Evolutionary conservation across 179 eudicot genomes (phyloP).

Genomic region (Beta macrorhiza): DNA sequence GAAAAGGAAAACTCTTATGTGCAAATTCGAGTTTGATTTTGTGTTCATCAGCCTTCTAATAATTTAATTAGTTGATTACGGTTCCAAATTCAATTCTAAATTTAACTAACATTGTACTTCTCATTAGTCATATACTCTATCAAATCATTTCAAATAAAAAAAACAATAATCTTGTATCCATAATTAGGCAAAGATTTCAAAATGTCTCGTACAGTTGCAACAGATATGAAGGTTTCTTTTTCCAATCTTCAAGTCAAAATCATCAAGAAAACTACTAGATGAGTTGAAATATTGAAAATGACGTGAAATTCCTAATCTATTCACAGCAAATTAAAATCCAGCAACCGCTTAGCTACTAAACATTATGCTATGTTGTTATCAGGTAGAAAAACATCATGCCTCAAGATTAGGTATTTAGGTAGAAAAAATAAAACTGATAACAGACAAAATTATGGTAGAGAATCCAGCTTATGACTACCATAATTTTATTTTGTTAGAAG

Average conservation of each 20-base stretch:
- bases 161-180: not conserved
- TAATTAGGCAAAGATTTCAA: not conserved
- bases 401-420: conserved; percentile 20
- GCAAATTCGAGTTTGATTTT: too few species aligned
- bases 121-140: too few species aligned
- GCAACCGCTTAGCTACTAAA: too few species aligned
- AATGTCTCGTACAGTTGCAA: not conserved
- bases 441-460: conserved; percentile 26
- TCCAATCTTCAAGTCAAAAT: not conserved
- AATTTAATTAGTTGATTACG: not conserved
- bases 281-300: not conserved
- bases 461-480: conserved; percentile 6
- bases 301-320: not conserved
- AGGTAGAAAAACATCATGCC: not conserved
- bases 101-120: too few species aligned
- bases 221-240: not conserved
- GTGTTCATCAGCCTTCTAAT: not conserved
- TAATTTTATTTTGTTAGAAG: not conserved
- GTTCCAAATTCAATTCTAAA: not conserved
- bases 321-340: not conserved
- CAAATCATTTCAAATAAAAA: too few species aligned
- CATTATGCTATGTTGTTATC: not conserved
- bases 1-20: too few species aligned
- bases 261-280: not conserved
- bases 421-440: not conserved